Evolutionary conservation across 148 eudicot species (phyloP).

Genomic region (Rhododendron kiyosumense): DNA sequence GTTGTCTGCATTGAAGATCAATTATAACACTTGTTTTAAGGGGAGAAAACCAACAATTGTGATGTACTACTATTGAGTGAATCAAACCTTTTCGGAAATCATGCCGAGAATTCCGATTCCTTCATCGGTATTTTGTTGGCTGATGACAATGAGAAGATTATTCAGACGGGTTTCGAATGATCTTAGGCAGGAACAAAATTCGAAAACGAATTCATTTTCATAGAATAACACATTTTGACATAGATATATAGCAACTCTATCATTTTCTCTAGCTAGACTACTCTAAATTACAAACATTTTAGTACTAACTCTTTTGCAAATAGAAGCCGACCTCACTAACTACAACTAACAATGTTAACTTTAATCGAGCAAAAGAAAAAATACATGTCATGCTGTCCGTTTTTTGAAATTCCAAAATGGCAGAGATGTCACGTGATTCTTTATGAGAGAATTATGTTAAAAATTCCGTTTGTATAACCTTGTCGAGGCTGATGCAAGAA

Average conservation of each 20-base stretch:
- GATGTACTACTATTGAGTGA: not conserved
- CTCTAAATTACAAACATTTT: too few relatives aligned
- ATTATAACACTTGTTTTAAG: not conserved
- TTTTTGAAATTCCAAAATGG: too few relatives aligned
- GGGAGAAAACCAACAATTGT: not conserved
- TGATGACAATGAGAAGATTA: not conserved
- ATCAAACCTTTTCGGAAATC: conserved; percentile 35
- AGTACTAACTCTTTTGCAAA: too few relatives aligned
- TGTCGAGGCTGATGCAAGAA: not conserved
- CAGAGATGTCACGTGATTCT: too few relatives aligned
- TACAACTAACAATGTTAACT: too few relatives aligned
- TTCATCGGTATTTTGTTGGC: conserved; percentile 23
- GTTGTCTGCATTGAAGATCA: conserved; percentile 14
- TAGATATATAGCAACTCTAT: not conserved
- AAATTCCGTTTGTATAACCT: too few relatives aligned
- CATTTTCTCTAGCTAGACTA: too few relatives aligned
- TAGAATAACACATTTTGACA: not conserved
- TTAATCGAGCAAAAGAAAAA: too few relatives aligned
- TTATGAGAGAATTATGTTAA: too few relatives aligned
- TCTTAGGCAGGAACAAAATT: not conserved
- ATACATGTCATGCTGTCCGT: too few relatives aligned
- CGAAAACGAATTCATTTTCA: not conserved
- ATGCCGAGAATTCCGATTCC: conserved; percentile 26
- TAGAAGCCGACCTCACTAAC: too few relatives aligned
- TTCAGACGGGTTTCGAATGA: not conserved